Percentiles rank a stretch among this genome's conserved stretches.
Evolutionary conservation across 1,139 yeast genomes (phyloP).

Genomic region (Suhomyces maxii): DNA sequence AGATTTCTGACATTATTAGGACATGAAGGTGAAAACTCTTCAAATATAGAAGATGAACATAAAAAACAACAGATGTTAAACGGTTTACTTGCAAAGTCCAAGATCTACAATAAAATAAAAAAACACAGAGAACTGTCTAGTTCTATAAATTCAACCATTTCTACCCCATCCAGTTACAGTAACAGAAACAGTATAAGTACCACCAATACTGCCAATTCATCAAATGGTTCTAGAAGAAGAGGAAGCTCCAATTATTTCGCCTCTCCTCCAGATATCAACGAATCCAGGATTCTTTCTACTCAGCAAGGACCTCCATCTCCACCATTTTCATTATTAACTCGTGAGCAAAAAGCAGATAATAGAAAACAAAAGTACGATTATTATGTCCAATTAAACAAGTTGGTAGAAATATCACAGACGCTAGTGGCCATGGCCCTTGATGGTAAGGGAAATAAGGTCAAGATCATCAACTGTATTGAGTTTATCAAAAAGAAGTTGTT

Average conservation of each 20-base stretch:
- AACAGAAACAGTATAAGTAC: slow-evolving; percentile 30
- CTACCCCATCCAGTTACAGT: slow-evolving; percentile 22
- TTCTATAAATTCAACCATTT: slow-evolving; percentile 29
- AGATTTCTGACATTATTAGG: slow-evolving; percentile 29
- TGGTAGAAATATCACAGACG: slow-evolving; percentile 14
- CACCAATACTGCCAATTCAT: slow-evolving; percentile 22
- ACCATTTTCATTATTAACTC: slow-evolving; percentile 18
- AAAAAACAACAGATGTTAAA: slow-evolving; percentile 29
- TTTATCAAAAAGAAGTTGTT: slow-evolving; percentile 39
- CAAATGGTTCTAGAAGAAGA: slow-evolving; percentile 25
- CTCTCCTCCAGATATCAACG: slow-evolving; percentile 17
- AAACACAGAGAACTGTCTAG: slow-evolving; percentile 42
- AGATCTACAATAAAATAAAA: slow-evolving; percentile 39
- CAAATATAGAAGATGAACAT: slow-evolving; percentile 19
- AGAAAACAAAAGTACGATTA: slow-evolving; percentile 39
- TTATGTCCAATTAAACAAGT: slow-evolving; percentile 27
- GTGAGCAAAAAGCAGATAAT: slow-evolving; percentile 33
- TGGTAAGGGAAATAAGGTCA: slow-evolving; percentile 18
- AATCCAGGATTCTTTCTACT: slow-evolving; percentile 9
- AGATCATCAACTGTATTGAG: slow-evolving; percentile 33
- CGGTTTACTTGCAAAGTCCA: slow-evolving; percentile 37
- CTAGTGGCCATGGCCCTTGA: slow-evolving; percentile 19
- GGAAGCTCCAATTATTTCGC: slow-evolving; percentile 22
- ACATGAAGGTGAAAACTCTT: slow-evolving; percentile 9
- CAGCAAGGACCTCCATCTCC: slow-evolving; percentile 12